Conservation (phyloP, 352 stramenopile genomes). For the Globisporangium nunn region DNA sequence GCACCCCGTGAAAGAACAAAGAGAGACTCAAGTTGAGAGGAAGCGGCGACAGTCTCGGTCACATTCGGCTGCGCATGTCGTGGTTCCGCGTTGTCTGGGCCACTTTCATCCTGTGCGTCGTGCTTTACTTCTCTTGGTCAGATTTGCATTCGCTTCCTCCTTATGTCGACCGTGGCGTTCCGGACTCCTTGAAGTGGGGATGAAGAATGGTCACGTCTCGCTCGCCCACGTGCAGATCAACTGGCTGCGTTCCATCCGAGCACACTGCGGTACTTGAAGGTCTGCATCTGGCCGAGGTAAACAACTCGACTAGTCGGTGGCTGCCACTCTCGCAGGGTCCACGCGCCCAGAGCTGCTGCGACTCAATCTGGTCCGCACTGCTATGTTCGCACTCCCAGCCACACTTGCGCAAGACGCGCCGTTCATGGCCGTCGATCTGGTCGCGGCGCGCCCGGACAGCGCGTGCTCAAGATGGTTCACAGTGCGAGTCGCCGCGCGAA, state of each 20-base stretch:
- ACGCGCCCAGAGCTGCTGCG: slow-evolving; percentile 1
- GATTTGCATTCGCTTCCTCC: slow-evolving; percentile 4
- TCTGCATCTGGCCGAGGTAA: slow-evolving; percentile 14
- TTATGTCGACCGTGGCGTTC: slow-evolving; percentile 7
- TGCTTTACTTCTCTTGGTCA: slow-evolving; percentile 5
- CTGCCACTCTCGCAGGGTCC: slow-evolving; percentile 2
- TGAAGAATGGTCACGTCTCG: background rate
- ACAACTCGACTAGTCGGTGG: slow-evolving; percentile 19
- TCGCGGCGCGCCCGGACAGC: slow-evolving; percentile 6
- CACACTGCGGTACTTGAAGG: slow-evolving; percentile 13
- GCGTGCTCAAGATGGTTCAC: slow-evolving; percentile 3
- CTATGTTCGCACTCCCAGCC: slow-evolving; percentile 4
- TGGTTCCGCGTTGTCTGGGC: slow-evolving; percentile 6
- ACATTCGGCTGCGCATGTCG: slow-evolving; percentile 1
- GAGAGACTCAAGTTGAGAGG: background rate
- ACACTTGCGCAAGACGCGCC: slow-evolving; percentile 4
- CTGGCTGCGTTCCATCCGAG: slow-evolving; percentile 8
- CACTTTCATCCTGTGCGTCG: slow-evolving; percentile 5
- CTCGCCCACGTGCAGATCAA: background rate
- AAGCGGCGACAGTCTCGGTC: slow-evolving; percentile 1
- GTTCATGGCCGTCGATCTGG: slow-evolving; percentile 8
- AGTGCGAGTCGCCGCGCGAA: slow-evolving; percentile 3
- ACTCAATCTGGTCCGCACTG: slow-evolving; percentile 4
- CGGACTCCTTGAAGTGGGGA: background rate
- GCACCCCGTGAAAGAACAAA: background rate